These are phyloP conservation scores for Hanseniaspora pseudoguilliermondii DNA, from an alignment of 805 yeast genomes.

Conservation along the genomic window DNA sequence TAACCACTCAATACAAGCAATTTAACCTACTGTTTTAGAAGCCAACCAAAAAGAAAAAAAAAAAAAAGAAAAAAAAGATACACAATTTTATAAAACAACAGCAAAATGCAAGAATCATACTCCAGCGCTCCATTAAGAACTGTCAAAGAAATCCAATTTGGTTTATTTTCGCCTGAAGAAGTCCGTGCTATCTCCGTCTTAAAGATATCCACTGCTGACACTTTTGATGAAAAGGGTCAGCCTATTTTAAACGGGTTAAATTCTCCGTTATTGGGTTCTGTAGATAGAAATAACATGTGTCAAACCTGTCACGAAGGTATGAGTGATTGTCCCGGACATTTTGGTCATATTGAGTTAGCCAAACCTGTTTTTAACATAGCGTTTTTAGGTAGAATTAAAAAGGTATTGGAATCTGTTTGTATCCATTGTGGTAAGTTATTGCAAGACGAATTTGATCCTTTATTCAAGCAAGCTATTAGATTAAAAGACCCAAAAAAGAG, in stretches of 20 bases:
- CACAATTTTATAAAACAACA: background rate
- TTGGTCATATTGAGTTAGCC: conserved; percentile 96
- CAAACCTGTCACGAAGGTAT: conserved; percentile 99
- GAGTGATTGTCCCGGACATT: conserved; percentile 99
- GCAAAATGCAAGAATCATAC: conserved; percentile 40
- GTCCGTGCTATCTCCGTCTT: conserved; percentile 94
- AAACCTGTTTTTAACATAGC: conserved; percentile 98
- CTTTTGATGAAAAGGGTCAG: conserved; percentile 96
- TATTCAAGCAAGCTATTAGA: conserved; percentile 75
- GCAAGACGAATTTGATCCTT: conserved; percentile 56
- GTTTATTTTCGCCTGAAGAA: conserved; percentile 95
- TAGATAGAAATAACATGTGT: conserved; percentile 93
- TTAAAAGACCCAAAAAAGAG: conserved; percentile 91
- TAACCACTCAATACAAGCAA: too few species aligned
- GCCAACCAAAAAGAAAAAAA: background rate
- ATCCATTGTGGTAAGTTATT: conserved; percentile 96
- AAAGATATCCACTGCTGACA: conserved; percentile 94
- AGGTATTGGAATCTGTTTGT: conserved; percentile 91
- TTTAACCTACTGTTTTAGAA: too few species aligned
- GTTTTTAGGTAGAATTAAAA: conserved; percentile 83
- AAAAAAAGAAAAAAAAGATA: background rate
- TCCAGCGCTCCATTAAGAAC: conserved; percentile 98
- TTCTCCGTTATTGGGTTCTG: conserved; percentile 93
- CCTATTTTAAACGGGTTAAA: conserved; percentile 95
- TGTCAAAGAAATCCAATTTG: conserved; percentile 96